Evolutionary conservation across 2,329 filamentous ascomycete species (phyloP), one percentile per base, ranked within the genome.

Genomic region (Fusarium devonianum): DNA sequence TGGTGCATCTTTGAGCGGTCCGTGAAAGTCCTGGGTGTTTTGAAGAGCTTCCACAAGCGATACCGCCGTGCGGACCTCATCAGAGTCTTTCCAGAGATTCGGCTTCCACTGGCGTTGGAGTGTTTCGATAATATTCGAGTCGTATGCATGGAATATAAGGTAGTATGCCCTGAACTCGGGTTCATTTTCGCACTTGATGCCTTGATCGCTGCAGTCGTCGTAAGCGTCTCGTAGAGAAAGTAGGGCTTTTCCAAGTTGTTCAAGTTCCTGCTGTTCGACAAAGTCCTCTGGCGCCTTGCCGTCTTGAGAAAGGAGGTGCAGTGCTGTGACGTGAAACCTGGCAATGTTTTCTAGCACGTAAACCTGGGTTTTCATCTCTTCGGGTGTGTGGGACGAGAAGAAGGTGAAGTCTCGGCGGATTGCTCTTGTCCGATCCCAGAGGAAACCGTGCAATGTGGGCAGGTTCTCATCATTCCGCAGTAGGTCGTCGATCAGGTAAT

Each of bases 361-460:
- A 8, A 88, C 76, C 56, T 86, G 78, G 14, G 80, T 77, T 18
- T 74, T 75, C 64, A 84, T 77, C 58, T 87, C 84, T 2, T 81
- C 75, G 2, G 76, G 66, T 3, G 74, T 78, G 70, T 87, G 78
- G 41, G 79, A 78, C 4, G 84, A 85, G 54, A 88, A 85, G 50
- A 88, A 86, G 13, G 84, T 83, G 60, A 88, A 86, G 64, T 89
- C 86, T 53, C 85, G 81, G 17, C 86, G 82, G 47, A 89, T 84
- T 7, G 84, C 84, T 48, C 86, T 76, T 16, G 85, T 87, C 32
- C 86, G 77, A 64, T 89, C 85, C 84, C 86, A 88, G 2, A 88
- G 73, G 49, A 87, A 89, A 46, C 80, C 81, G 62, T 88, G 85
- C 32, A 82, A 71, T 4, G 70, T 61, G 0, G 81, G 75, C 6